These are phyloP conservation scores for Saccharum officinarum DNA, from an alignment of 176 grass and related monocot species.

Conservation along the genomic window DNA sequence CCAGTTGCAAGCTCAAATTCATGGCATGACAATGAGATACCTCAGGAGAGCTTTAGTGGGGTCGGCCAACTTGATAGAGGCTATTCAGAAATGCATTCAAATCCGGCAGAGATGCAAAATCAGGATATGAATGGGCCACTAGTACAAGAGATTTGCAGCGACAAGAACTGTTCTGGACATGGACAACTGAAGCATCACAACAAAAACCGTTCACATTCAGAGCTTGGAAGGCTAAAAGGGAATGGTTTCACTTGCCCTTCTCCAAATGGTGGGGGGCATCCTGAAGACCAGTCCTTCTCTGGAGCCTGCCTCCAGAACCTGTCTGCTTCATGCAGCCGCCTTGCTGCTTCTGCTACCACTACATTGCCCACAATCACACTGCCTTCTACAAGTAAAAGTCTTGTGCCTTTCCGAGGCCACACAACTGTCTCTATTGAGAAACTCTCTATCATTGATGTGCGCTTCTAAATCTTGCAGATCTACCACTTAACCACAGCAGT, in stretches of 20 bases:
- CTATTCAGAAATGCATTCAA: constrained; percentile 16
- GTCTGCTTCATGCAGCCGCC: constrained; percentile 44
- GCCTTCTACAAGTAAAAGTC: constrained; percentile 31
- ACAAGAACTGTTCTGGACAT: constrained; percentile 1
- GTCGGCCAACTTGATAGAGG: constrained; percentile 9
- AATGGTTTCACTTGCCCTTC: constrained; percentile 19
- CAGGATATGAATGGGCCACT: constrained; percentile 27
- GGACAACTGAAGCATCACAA: constrained; percentile 10
- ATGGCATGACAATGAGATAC: constrained; percentile 38
- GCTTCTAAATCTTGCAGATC: constrained; percentile 26
- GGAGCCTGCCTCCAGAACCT: constrained; percentile 7
- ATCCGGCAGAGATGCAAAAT: constrained; percentile 27
- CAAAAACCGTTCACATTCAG: constrained; percentile 9
- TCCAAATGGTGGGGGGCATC: background rate
- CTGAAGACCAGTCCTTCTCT: background rate
- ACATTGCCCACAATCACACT: background rate
- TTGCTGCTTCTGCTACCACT: background rate
- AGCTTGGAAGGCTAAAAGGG: constrained; percentile 5
- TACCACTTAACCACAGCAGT: constrained; percentile 20
- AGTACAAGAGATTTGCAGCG: constrained; percentile 22
- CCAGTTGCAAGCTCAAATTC: constrained; percentile 31
- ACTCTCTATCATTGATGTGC: constrained; percentile 15
- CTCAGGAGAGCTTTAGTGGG: constrained; percentile 11
- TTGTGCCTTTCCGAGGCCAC: background rate
- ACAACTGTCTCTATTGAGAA: constrained; percentile 3